Conservation (phyloP, 768 basidiomycete genomes). For the Pleurotus tuber-regium region DNA sequence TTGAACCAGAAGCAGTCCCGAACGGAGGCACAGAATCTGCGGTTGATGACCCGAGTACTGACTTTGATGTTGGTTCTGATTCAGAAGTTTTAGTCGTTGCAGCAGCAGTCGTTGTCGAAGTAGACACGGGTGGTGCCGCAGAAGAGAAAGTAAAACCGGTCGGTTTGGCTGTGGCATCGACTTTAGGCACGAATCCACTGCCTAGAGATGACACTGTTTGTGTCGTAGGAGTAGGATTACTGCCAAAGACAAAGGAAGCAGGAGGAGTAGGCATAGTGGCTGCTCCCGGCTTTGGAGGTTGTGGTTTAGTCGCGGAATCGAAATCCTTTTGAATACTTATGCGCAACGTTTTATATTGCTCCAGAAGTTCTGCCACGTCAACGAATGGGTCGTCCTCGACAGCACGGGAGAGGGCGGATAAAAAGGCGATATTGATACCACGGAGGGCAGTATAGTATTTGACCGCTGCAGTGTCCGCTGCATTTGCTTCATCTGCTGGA, state of each 20-base stretch:
- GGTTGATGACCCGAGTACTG: background rate
- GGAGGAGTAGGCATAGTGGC: constrained; percentile 36
- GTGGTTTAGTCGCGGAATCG: constrained; percentile 31
- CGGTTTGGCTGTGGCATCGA: background rate
- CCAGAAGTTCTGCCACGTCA: constrained; percentile 55
- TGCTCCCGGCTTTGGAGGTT: background rate
- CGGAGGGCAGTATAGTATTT: constrained; percentile 71
- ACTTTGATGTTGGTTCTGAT: background rate
- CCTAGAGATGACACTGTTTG: constrained; percentile 16
- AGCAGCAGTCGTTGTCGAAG: background rate
- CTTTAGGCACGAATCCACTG: constrained; percentile 18
- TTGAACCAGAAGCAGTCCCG: background rate
- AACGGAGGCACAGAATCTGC: background rate
- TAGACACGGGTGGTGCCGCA: constrained; percentile 12
- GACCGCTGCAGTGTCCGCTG: constrained; percentile 32
- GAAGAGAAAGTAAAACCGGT: constrained; percentile 25
- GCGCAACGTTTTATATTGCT: constrained; percentile 59
- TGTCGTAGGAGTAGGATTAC: constrained; percentile 15
- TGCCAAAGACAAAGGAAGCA: constrained; percentile 18
- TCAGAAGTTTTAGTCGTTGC: background rate
- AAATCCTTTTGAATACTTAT: constrained; percentile 54
- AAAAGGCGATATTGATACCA: constrained; percentile 67
- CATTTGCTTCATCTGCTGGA: constrained; percentile 17
- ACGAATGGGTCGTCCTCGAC: constrained; percentile 68
- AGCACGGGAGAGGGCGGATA: constrained; percentile 54